These are phyloP conservation scores for Chlorella sp. DNA, from an alignment of 139 green algal species.

Conservation along the genomic window DNA sequence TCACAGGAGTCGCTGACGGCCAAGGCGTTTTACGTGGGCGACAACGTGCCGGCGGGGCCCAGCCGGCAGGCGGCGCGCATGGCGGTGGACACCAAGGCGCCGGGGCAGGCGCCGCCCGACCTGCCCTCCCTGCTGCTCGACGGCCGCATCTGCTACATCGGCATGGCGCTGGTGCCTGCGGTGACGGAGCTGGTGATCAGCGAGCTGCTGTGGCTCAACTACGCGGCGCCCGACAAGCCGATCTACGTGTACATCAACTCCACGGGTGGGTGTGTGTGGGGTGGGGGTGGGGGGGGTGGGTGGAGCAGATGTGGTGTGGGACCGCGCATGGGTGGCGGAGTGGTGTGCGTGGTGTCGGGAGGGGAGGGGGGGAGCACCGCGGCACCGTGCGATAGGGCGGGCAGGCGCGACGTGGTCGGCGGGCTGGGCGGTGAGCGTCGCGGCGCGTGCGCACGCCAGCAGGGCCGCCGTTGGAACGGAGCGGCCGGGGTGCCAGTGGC, in stretches of 20 bases:
- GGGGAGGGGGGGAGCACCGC: too few relatives aligned
- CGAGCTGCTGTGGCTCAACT: conserved; percentile 89
- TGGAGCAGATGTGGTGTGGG: too few relatives aligned
- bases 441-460: too few relatives aligned
- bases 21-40: conserved; percentile 55
- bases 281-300: not conserved
- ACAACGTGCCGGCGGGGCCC: conserved; percentile 19
- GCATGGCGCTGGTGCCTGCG: conserved; percentile 87
- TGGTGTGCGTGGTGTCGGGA: too few relatives aligned
- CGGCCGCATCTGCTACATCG: conserved; percentile 85
- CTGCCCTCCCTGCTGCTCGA: conserved; percentile 89
- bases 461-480: too few relatives aligned
- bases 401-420: too few relatives aligned
- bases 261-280: conserved; percentile 49
- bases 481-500: too few relatives aligned
- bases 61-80: conserved; percentile 28
- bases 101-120: conserved; percentile 74
- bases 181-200: conserved; percentile 89
- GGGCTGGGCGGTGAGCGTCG: too few relatives aligned
- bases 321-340: too few relatives aligned
- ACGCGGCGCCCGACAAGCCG: conserved; percentile 70
- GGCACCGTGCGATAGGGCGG: too few relatives aligned
- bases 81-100: conserved; percentile 44
- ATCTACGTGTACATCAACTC: conserved; percentile 93
- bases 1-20: conserved; percentile 49